Evolutionary conservation across 306 rosid species (phyloP).

Genomic region (Ziziphus jujuba): DNA sequence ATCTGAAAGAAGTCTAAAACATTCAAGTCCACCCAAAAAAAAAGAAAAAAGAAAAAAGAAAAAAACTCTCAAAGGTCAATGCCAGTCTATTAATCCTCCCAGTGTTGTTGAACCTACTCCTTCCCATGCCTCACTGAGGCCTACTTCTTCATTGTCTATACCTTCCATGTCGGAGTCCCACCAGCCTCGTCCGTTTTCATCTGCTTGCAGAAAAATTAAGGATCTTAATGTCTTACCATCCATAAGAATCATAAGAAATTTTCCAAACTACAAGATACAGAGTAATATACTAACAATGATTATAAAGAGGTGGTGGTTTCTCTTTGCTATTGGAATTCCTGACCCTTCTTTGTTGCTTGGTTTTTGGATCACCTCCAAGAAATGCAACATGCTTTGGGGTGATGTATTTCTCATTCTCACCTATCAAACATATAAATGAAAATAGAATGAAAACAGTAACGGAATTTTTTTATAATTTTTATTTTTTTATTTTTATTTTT

Average conservation of each 20-base stretch:
- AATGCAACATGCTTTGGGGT: constrained; percentile 44
- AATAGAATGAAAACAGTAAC: no score
- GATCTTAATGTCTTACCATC: constrained; percentile 10
- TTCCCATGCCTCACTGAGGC: constrained; percentile 85
- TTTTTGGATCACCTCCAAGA: constrained; percentile 65
- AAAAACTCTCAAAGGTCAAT: constrained; percentile 35
- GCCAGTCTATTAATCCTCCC: constrained; percentile 76
- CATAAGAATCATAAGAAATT: background rate
- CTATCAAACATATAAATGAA: constrained; percentile 30
- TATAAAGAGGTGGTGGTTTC: constrained; percentile 46
- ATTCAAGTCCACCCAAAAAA: no score
- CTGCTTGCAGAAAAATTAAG: constrained; percentile 30
- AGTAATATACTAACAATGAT: constrained; percentile 68
- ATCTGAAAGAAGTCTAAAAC: no score
- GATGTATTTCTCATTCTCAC: constrained; percentile 34
- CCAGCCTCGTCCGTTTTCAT: constrained; percentile 88
- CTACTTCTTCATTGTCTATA: constrained; percentile 75
- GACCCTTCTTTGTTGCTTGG: constrained; percentile 38
- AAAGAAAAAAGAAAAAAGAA: no score
- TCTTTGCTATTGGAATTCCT: constrained; percentile 35
- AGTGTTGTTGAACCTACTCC: constrained; percentile 91
- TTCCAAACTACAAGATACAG: background rate
- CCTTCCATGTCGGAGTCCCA: constrained; percentile 95
- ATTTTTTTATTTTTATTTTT: no score
- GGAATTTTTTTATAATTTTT: no score